Percentiles rank a stretch among this genome's conserved stretches.
These are phyloP conservation scores for Lavandula angustifolia DNA, from an alignment of 257 asterid species.

Conservation along the genomic window DNA sequence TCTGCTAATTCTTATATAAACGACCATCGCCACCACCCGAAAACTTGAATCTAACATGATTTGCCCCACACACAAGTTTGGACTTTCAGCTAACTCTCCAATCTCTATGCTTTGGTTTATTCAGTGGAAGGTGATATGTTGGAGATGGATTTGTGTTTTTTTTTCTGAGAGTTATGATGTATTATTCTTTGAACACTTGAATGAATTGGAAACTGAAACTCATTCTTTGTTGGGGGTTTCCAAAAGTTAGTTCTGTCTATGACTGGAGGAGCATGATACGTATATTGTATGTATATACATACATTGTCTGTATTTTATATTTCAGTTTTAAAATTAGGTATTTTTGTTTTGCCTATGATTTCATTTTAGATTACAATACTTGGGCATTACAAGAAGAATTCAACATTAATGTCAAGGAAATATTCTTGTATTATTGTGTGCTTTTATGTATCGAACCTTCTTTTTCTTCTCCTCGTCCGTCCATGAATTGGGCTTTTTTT, in stretches of 20 bases:
- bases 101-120: conserved; percentile 1
- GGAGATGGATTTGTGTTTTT: conserved; percentile 34
- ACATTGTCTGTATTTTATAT: neutral
- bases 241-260: neutral
- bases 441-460: too few species aligned
- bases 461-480: too few species aligned
- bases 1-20: conserved; percentile 18
- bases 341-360: too few species aligned
- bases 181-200: conserved; percentile 24
- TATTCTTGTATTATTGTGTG: too few species aligned
- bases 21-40: conserved; percentile 7
- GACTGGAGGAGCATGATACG: conserved; percentile 6
- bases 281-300: neutral
- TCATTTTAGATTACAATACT: too few species aligned
- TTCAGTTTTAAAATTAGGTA: neutral
- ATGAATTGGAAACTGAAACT: conserved; percentile 22
- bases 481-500: too few species aligned
- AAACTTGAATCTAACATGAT: conserved; percentile 15
- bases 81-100: conserved; percentile 5
- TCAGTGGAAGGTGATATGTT: conserved; percentile 31
- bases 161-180: conserved; percentile 26
- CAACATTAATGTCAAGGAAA: too few species aligned
- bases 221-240: conserved; percentile 18
- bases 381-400: too few species aligned
- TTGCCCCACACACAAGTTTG: conserved; percentile 22